Base-by-base conservation (phyloP, 2,329 filamentous ascomycete species). In the Botrytis deweyae region DNA sequence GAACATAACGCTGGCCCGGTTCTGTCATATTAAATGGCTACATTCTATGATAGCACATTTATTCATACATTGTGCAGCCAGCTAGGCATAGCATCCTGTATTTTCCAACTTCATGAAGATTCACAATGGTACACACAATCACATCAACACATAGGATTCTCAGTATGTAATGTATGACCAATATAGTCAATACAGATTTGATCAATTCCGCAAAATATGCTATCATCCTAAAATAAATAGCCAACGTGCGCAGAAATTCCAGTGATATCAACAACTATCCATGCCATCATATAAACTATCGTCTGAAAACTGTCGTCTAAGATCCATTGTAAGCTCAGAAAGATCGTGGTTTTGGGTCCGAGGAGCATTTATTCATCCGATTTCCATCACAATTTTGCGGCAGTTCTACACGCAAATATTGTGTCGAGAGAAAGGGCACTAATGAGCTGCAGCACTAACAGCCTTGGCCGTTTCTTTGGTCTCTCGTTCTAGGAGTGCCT, bases 401-500 rank as follows among this genome's bases (percentile, higher is more conserved):
- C 52, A 33, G 42, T 44, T 8, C 6, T 44, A 52, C 36, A 18
- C 22, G 66, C 18, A n/a, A 42, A 8, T 5, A 33, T 40, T 14
- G 16, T 33, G 6, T 3, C 25, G 18, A 33, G 38, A 29, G 12
- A 8, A 29, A 69, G 33, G 33, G 68, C 18, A 14, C 29, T 72
- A 67, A 6, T 46, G 25, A 69, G 82, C 80, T 75, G 81, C 74
- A 76, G 81, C 80, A 77, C 79, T 78, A 74, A 81, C 81, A 71
- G 80, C 77, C 73, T 75, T 78, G 59, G 80, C 79, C 36, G 74
- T 79, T 73, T 81, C 79, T 76, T 82, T 80, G 36, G 81, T 80
- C 83, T 90, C 88, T 72, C 86, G 85, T 81, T 88, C 88, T 55
- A 91, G 86, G 64, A 91, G 84, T 61, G 86, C 84, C 80, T 91